These are phyloP conservation scores for Ophiosphaerella narmari DNA, from an alignment of 2,329 filamentous ascomycete genomes.

Conservation along the genomic window DNA sequence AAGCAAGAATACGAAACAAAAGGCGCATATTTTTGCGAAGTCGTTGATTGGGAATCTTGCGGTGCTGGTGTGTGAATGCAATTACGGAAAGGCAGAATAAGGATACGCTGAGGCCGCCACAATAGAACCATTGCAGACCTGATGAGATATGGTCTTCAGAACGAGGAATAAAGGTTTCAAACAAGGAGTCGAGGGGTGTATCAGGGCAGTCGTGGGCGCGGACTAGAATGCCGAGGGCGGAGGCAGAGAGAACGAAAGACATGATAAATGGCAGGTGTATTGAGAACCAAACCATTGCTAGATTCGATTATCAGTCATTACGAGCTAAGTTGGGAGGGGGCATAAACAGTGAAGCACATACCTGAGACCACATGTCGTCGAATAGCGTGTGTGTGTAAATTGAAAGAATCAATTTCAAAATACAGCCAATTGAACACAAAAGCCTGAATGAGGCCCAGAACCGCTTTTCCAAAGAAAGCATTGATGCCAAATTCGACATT, in stretches of 20 bases:
- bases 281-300: conserved; percentile 60
- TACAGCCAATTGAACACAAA: conserved; percentile 68
- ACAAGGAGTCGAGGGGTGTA: conserved; percentile 55
- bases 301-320: neutral
- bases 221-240: conserved; percentile 63
- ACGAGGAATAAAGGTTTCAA: conserved; percentile 55
- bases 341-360: conserved; percentile 26
- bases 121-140: conserved; percentile 67
- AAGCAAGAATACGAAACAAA: conserved; percentile 55
- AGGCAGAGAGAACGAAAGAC: conserved; percentile 64
- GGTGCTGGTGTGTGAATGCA: conserved; percentile 61
- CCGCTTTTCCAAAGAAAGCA: conserved; percentile 65
- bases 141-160: conserved; percentile 57
- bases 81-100: conserved; percentile 61
- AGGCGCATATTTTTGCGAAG: conserved; percentile 59
- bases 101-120: conserved; percentile 62
- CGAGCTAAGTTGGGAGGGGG: neutral
- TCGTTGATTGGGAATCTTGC: conserved; percentile 55
- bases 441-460: conserved; percentile 62
- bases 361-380: conserved; percentile 55
- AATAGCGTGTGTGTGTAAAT: conserved; percentile 65
- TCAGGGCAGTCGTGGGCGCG: conserved; percentile 60
- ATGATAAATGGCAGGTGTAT: conserved; percentile 67
- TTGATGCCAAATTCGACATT: conserved; percentile 58
- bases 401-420: conserved; percentile 64